phyloP scores from a whole-genome alignment of 768 basidiomycete species.

The Glaciozyma antarctica region DNA sequence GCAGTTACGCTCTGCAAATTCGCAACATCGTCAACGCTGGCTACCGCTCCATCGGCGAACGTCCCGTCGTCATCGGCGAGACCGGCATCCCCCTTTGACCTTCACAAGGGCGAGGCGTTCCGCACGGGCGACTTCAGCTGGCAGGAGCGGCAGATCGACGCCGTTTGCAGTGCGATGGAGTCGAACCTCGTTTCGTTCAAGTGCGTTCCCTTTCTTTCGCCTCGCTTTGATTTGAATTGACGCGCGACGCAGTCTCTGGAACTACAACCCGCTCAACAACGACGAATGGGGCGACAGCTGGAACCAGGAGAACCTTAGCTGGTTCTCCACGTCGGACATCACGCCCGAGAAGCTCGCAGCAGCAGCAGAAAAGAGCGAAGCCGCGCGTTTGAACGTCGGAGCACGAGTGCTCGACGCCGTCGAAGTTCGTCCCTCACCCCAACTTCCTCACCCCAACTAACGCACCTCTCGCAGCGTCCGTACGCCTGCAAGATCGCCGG shows the following conservation, averaged over 20 bases:
- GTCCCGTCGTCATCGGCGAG: constrained; percentile 79
- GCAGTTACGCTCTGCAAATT: constrained; percentile 62
- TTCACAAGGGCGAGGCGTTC: constrained; percentile 73
- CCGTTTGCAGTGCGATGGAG: constrained; percentile 74
- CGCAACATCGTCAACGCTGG: constrained; percentile 63
- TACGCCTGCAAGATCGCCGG: constrained; percentile 87
- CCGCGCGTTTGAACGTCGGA: constrained; percentile 70
- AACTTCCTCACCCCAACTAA: neutral
- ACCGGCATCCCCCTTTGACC: constrained; percentile 93
- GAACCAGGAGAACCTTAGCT: constrained; percentile 79
- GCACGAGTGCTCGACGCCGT: constrained; percentile 64
- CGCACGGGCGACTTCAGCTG: constrained; percentile 60
- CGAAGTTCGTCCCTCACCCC: constrained; percentile 44
- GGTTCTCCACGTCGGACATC: constrained; percentile 50
- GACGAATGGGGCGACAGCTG: constrained; percentile 60
- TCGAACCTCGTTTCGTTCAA: constrained; percentile 65
- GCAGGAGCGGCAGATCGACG: constrained; percentile 92
- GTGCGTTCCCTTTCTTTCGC: constrained; percentile 38
- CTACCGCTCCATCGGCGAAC: constrained; percentile 63
- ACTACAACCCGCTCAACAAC: constrained; percentile 79
- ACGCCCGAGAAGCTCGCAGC: constrained; percentile 11
- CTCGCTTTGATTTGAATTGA: neutral
- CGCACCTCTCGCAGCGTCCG: constrained; percentile 50
- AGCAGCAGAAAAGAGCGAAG: constrained; percentile 46
- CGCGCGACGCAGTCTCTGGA: constrained; percentile 63